These are phyloP conservation scores for Pochonia chlamydosporia DNA, from an alignment of 2,329 filamentous ascomycete species.

Conservation along the genomic window DNA sequence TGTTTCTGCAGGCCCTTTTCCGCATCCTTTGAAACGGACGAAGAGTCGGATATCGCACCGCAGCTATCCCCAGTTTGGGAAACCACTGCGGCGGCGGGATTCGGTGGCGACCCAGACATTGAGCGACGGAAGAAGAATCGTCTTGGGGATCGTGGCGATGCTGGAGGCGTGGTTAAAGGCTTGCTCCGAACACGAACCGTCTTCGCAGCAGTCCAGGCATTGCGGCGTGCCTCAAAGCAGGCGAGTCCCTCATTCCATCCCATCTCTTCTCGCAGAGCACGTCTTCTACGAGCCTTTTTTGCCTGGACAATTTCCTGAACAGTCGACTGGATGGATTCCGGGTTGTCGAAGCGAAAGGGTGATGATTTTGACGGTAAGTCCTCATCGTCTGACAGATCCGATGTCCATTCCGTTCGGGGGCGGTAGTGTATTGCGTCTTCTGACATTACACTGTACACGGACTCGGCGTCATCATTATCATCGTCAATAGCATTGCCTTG, in stretches of 20 bases:
- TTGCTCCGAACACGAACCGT: constrained; percentile 49
- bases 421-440: constrained; percentile 47
- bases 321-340: constrained; percentile 38
- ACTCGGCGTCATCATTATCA: constrained; percentile 41
- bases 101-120: constrained; percentile 33
- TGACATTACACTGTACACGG: constrained; percentile 52
- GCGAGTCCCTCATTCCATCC: constrained; percentile 75
- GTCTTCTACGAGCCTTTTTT: constrained; percentile 50
- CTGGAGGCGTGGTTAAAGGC: constrained; percentile 31
- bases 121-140: constrained; percentile 46
- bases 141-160: constrained; percentile 40
- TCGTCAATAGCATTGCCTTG: constrained; percentile 30
- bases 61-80: constrained; percentile 25
- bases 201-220: constrained; percentile 80
- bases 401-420: constrained; percentile 50
- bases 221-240: constrained; percentile 70
- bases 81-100: constrained; percentile 17
- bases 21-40: constrained; percentile 33
- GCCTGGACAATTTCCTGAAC: constrained; percentile 37
- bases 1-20: constrained; percentile 25
- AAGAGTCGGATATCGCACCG: constrained; percentile 35
- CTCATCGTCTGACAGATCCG: constrained; percentile 49
- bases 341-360: constrained; percentile 46
- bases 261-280: constrained; percentile 57
- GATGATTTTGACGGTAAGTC: constrained; percentile 34